phyloP scores from a whole-genome alignment of 1,139 yeast genomes.

The Arxiozyma slooffiae region DNA sequence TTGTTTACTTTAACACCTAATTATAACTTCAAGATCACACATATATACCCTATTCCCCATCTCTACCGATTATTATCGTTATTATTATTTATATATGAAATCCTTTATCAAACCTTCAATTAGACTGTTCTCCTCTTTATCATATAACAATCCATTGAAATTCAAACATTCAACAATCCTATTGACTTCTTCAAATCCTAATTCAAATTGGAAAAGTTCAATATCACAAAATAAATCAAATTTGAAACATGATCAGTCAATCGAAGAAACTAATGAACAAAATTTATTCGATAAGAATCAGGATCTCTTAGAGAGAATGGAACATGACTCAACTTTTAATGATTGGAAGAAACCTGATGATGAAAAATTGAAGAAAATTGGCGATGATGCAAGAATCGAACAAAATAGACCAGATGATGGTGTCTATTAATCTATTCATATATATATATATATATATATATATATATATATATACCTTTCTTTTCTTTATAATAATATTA shows the following conservation, averaged over 20 bases:
- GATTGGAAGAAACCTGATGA: constrained; percentile 14
- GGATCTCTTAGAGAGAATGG: constrained; percentile 21
- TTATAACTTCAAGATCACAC: too few species aligned
- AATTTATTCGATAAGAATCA: constrained; percentile 22
- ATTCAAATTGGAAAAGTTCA: not conserved
- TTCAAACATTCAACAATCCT: not conserved
- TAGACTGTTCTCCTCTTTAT: not conserved
- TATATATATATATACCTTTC: too few species aligned
- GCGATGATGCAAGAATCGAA: constrained; percentile 27
- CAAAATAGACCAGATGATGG: constrained; percentile 32
- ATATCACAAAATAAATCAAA: constrained; percentile 4
- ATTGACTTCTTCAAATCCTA: not conserved
- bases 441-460: too few species aligned
- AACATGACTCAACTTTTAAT: constrained; percentile 14
- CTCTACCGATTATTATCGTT: too few species aligned
- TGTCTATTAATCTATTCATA: constrained; percentile 19
- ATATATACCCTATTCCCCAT: too few species aligned
- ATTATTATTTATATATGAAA: too few species aligned
- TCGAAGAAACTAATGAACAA: constrained; percentile 21
- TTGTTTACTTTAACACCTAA: too few species aligned
- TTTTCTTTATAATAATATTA: too few species aligned
- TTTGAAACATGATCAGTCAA: constrained; percentile 13
- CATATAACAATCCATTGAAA: not conserved
- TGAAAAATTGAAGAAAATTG: constrained; percentile 23
- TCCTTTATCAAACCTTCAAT: not conserved